Base-by-base conservation (phyloP, 2,329 filamentous ascomycete species). In the Taxawa tesnikishii region DNA sequence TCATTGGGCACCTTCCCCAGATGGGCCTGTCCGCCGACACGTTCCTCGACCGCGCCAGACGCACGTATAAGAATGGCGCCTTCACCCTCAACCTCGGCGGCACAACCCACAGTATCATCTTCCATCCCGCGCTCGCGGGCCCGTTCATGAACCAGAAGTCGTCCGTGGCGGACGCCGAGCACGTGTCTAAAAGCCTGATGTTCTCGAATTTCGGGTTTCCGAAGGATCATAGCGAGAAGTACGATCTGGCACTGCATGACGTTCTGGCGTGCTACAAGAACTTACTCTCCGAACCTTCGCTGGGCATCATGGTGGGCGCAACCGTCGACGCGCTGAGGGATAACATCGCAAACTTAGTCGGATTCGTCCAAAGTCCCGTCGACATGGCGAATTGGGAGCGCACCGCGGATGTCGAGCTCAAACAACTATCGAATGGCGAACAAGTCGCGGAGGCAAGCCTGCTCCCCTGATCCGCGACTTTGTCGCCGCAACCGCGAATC, bases 341-440 rank as follows among this genome's bases (percentile, higher is more conserved):
- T 5, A 58, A 63, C 12, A 57, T 70, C 8, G 65, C 68, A 4
- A 67, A 71, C 32, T 49, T 80, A 19, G 62, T 78, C 24, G 73
- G 71, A 1, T 76, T 75, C 43, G 65, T 63, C 23, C 57, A 63
- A 6, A 75, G 70, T 12, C 55, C 65, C 3, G 70, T 79, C 15
- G 75, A 80, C 44, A 70, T 77, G 38, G 62, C 64, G 43, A 58
- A 59, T 2, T 79, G 75, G 75, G 75, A 80, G 46, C 64, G 70
- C 19, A 54, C 50, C n/a, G 63, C 58, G 12, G 51, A 60, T 7
- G 56, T 68, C 1, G 51, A 53, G 3, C 49, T 60, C 7, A 47
- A 57, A 4, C 63, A 65, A 11, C 42, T 53, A 21, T 46, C 54
- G 2, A 49, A 51, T n/a, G 56, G 49, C 5, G 54, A 54, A 11